These are phyloP conservation scores for Tylopilus orsonianus DNA, from an alignment of 1,284 basidiomycete species.

Conservation along the genomic window DNA sequence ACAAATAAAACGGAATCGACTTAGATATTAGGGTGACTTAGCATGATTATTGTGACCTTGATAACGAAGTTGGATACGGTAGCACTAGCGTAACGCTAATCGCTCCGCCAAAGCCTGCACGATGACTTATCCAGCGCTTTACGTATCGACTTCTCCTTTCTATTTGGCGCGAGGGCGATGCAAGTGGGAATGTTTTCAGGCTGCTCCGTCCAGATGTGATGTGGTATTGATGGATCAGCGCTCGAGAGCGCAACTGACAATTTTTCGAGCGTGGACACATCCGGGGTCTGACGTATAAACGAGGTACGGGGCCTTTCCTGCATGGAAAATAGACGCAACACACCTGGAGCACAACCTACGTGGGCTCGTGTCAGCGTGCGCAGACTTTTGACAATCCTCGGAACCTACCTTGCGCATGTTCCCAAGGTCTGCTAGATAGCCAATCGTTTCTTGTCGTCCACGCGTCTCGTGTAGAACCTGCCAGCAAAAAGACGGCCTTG, in stretches of 20 bases:
- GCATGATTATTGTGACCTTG: neutral
- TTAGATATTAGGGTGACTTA: too few species aligned
- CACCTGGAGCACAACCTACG: conserved; percentile 44
- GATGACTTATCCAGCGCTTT: conserved; percentile 43
- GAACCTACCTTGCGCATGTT: conserved; percentile 42
- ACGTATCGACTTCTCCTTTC: conserved; percentile 40
- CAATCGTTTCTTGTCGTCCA: conserved; percentile 39
- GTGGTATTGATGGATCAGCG: conserved; percentile 28
- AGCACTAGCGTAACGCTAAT: conserved; percentile 8
- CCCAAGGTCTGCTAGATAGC: conserved; percentile 40
- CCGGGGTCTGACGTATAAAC: conserved; percentile 33
- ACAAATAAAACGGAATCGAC: too few species aligned
- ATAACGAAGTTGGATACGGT: neutral
- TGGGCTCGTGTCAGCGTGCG: conserved; percentile 7
- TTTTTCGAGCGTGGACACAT: conserved; percentile 35
- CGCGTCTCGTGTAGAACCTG: conserved; percentile 42
- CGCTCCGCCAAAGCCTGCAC: conserved; percentile 26
- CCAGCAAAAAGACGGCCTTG: neutral
- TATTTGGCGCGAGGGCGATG: conserved; percentile 52
- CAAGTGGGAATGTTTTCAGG: conserved; percentile 54
- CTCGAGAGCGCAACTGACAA: conserved; percentile 36
- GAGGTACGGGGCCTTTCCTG: neutral
- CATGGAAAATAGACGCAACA: neutral
- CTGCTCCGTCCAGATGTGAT: conserved; percentile 55
- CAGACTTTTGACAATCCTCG: neutral